Percentiles rank a stretch among this genome's conserved stretches.
phyloP scores from a whole-genome alignment of 2,329 filamentous ascomycete species.

The Cordyceps cicadae region DNA sequence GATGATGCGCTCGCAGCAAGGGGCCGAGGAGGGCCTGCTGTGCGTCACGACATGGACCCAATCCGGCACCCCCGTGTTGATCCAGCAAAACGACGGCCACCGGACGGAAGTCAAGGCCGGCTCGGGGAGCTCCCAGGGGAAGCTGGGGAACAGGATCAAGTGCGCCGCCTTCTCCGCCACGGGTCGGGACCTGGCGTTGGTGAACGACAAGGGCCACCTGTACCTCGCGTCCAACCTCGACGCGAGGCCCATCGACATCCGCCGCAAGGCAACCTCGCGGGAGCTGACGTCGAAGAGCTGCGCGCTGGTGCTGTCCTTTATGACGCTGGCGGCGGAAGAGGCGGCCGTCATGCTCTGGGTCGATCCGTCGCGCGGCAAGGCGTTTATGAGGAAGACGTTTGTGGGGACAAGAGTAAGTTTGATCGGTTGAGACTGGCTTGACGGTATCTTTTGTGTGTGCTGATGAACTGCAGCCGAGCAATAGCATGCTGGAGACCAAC shows the following conservation, averaged over 20 bases:
- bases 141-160: slow-evolving; percentile 31
- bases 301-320: slow-evolving; percentile 30
- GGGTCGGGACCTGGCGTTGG: slow-evolving; percentile 29
- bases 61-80: slow-evolving; percentile 30
- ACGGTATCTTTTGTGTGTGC: too few species aligned
- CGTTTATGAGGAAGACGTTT: slow-evolving; percentile 24
- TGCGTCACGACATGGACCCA: slow-evolving; percentile 35
- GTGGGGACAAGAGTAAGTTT: slow-evolving; percentile 13
- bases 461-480: neutral
- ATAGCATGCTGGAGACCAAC: slow-evolving; percentile 3
- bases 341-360: slow-evolving; percentile 31
- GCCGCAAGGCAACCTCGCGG: slow-evolving; percentile 26
- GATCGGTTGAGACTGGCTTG: too few species aligned
- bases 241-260: slow-evolving; percentile 29
- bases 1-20: slow-evolving; percentile 25
- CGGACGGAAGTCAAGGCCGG: slow-evolving; percentile 27
- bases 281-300: slow-evolving; percentile 30
- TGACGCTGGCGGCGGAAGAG: slow-evolving; percentile 29
- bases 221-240: slow-evolving; percentile 31
- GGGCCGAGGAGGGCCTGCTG: slow-evolving; percentile 27
- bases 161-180: slow-evolving; percentile 30
- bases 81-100: slow-evolving; percentile 30
- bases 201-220: slow-evolving; percentile 32
- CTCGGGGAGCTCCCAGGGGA: slow-evolving; percentile 21
- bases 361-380: slow-evolving; percentile 25